These are phyloP conservation scores for Diddensiella transvaalensis DNA, from an alignment of 805 yeast genomes.

Conservation along the genomic window DNA sequence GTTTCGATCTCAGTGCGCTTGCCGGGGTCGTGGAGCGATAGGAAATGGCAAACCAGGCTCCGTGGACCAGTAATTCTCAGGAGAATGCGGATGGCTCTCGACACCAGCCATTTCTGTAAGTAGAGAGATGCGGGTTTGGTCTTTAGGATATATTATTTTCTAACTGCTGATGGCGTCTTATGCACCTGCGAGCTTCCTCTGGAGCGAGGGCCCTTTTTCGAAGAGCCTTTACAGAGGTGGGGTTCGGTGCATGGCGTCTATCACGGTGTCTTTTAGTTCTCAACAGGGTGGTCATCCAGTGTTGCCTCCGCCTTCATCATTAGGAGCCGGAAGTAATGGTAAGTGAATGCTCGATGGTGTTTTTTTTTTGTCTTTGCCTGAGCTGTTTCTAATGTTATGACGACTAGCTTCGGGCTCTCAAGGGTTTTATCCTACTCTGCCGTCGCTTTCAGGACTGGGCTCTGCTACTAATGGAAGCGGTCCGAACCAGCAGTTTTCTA, in stretches of 20 bases:
- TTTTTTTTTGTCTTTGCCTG: constrained; percentile 11
- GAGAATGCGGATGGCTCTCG: constrained; percentile 21
- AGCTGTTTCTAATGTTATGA: constrained; percentile 12
- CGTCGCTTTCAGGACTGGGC: constrained; percentile 30
- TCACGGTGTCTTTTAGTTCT: constrained; percentile 20
- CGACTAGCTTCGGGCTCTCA: constrained; percentile 8
- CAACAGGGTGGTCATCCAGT: constrained; percentile 33
- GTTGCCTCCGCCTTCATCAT: constrained; percentile 33
- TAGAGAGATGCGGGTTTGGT: too few relatives aligned
- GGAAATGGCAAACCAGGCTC: constrained; percentile 15
- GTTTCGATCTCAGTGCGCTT: too few relatives aligned
- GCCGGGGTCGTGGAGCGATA: background rate
- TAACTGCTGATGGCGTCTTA: background rate
- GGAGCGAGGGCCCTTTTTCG: background rate
- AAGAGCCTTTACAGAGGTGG: too few relatives aligned
- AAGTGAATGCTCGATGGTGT: constrained; percentile 5
- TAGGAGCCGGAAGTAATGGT: constrained; percentile 16
- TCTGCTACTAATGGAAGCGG: constrained; percentile 12
- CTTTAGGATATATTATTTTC: background rate
- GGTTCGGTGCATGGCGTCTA: too few relatives aligned
- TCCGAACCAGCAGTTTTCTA: constrained; percentile 19
- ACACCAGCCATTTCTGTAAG: constrained; percentile 30
- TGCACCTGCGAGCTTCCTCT: too few relatives aligned
- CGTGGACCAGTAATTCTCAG: constrained; percentile 13
- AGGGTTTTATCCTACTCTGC: constrained; percentile 29